These are phyloP conservation scores for Neofusicoccum sp. DNA, from an alignment of 2,329 filamentous ascomycete species.

Conservation along the genomic window DNA sequence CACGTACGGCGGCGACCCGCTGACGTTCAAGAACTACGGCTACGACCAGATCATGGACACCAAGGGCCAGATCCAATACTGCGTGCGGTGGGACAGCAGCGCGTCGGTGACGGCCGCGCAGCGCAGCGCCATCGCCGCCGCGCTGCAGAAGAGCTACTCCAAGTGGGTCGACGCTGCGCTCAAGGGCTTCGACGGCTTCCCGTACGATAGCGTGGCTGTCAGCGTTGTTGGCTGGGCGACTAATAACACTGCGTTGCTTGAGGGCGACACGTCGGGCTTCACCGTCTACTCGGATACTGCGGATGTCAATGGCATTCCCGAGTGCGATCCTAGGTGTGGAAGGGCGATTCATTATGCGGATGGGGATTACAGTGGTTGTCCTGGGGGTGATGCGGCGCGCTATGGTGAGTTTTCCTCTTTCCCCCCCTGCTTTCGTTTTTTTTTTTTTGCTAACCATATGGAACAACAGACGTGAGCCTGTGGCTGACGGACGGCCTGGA, in stretches of 20 bases:
- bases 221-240: conserved; percentile 50
- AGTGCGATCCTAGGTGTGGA: conserved; percentile 44
- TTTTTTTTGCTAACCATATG: neutral
- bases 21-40: conserved; percentile 32
- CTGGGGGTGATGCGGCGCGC: conserved; percentile 39
- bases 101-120: conserved; percentile 39
- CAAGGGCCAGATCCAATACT: conserved; percentile 41
- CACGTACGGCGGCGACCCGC: conserved; percentile 25
- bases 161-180: conserved; percentile 44
- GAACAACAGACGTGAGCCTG: conserved; percentile 39
- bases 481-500: conserved; percentile 48
- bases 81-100: conserved; percentile 47
- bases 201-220: conserved; percentile 40
- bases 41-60: conserved; percentile 31
- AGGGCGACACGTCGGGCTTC: conserved; percentile 35
- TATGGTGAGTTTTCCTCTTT: conserved; percentile 29
- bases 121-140: conserved; percentile 39
- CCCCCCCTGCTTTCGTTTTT: neutral
- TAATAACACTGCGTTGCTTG: conserved; percentile 37
- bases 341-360: conserved; percentile 46
- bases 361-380: conserved; percentile 42
- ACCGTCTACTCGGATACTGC: conserved; percentile 42
- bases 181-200: conserved; percentile 47
- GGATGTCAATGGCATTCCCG: conserved; percentile 41
- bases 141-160: conserved; percentile 37